phyloP scores from a whole-genome alignment of 768 basidiomycete species.

The Rhodotorula kratochvilovae region DNA sequence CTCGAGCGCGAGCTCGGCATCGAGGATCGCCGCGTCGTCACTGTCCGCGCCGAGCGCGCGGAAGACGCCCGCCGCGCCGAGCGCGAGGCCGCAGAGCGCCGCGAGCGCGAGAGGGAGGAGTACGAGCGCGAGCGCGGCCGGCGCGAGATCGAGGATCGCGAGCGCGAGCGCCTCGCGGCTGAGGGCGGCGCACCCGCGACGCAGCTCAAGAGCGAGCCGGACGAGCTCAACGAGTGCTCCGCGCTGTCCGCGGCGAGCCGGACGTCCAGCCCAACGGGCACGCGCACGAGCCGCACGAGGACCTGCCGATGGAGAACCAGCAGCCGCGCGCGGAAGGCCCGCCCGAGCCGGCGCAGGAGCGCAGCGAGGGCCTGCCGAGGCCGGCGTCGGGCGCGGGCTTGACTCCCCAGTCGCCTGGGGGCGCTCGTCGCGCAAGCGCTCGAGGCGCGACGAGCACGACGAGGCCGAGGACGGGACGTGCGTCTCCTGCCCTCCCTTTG shows the following conservation, averaged over 20 bases:
- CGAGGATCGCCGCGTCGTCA: conserved; percentile 11
- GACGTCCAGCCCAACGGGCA: no score
- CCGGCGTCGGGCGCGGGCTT: neutral
- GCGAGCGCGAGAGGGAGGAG: neutral
- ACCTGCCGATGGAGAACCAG: neutral
- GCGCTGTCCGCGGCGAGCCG: conserved; percentile 12
- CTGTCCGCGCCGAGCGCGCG: neutral
- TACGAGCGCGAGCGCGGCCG: conserved; percentile 15
- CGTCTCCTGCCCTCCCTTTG: neutral
- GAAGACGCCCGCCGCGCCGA: neutral
- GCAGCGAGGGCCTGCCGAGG: neutral
- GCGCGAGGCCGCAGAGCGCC: neutral
- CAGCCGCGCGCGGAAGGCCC: no score
- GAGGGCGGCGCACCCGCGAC: neutral
- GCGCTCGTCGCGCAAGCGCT: conserved; percentile 5
- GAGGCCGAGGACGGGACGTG: conserved; percentile 1
- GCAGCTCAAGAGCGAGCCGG: neutral
- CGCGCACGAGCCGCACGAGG: neutral
- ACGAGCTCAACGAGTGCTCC: conserved; percentile 21
- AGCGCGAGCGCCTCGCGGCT: neutral
- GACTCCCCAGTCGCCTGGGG: neutral
- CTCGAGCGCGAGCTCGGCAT: conserved; percentile 17
- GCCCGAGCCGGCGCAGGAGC: neutral
- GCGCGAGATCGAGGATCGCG: conserved; percentile 27
- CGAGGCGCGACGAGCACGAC: conserved; percentile 1